These are phyloP conservation scores for Scheffersomyces cryptocercus DNA, from an alignment of 1,139 yeast species.

Conservation along the genomic window DNA sequence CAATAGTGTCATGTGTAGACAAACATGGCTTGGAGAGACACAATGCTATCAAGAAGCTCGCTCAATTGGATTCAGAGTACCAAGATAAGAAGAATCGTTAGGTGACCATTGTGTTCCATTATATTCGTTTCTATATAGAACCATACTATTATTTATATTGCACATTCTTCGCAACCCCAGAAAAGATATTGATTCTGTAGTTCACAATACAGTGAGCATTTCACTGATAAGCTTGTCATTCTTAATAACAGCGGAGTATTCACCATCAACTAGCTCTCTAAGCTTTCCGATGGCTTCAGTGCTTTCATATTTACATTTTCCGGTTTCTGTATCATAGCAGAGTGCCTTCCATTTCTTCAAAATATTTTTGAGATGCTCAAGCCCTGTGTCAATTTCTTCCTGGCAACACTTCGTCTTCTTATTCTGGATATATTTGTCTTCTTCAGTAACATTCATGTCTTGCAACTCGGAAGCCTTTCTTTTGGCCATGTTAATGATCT, in stretches of 20 bases:
- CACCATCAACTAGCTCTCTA: conserved; percentile 31
- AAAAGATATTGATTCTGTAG: background rate
- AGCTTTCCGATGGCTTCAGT: conserved; percentile 42
- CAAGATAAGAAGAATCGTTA: conserved; percentile 7
- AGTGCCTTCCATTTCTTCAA: conserved; percentile 62
- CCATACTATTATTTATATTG: background rate
- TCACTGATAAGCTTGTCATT: conserved; percentile 45
- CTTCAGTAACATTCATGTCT: conserved; percentile 50
- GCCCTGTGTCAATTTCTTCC: conserved; percentile 59
- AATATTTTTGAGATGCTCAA: conserved; percentile 52
- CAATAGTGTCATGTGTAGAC: conserved; percentile 34
- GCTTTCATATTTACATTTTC: conserved; percentile 27
- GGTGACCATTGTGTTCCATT: background rate
- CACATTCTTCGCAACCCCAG: conserved; percentile 1
- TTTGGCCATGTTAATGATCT: conserved; percentile 91
- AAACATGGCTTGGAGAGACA: conserved; percentile 27
- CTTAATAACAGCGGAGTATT: conserved; percentile 22
- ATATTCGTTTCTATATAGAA: background rate
- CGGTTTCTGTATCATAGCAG: conserved; percentile 42
- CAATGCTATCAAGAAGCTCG: conserved; percentile 21
- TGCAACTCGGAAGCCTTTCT: conserved; percentile 89
- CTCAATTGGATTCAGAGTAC: conserved; percentile 16
- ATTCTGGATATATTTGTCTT: conserved; percentile 37
- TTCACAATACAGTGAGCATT: conserved; percentile 34
- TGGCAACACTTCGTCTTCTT: conserved; percentile 55